Base-by-base conservation (phyloP, 192 early-diverging fungal genomes). In the Chytriomyces sp. region DNA sequence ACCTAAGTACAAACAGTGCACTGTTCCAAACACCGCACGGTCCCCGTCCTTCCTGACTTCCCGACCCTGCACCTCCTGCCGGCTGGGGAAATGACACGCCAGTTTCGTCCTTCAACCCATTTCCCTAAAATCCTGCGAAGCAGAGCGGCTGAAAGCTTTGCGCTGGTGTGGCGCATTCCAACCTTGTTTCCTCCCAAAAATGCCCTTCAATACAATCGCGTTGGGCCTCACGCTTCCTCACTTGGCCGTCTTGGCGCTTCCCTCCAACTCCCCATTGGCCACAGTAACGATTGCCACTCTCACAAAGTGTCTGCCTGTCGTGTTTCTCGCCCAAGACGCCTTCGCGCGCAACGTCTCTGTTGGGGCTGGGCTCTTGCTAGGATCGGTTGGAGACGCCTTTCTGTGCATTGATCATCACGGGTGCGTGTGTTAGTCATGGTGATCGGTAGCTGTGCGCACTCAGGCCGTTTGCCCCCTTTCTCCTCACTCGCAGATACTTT, bases 401-500 rank as follows among this genome's bases (percentile, higher is more conserved):
- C 62, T 64, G 28, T 22, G 39, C n/a, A 7, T 64, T 22, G 44
- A 49, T 22, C 44, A 49, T 22, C 44, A 49, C 19, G 28, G 62
- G 62, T 64, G 59, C 32, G 59, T 36, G n/a, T 37, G 31, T 17
- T 12, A 1, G 59, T 6, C 28, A 17, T 0, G 32, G 38, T 37
- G 10, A 38, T 37, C 17, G 2, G 26, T 5, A 2, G 3, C 49
- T 7, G 3, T 64, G 39, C 25, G 26, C 17, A 36, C 30, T 25
- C 7, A 60, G 12, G 0, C 32, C 5, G 0, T 36, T 36, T 34
- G 12, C 0, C 8, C 54, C 0, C 54, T 26, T 28, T 56, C 26
- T 4, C 10, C 14, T 25, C 40, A 64, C 28, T 34, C 41, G 22
- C 39, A 19, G 34, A 17, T 64, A 64, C 62, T 64, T 64, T 64